Base-by-base conservation (phyloP, 2,329 filamentous ascomycete genomes). In the Alternaria viburni region DNA sequence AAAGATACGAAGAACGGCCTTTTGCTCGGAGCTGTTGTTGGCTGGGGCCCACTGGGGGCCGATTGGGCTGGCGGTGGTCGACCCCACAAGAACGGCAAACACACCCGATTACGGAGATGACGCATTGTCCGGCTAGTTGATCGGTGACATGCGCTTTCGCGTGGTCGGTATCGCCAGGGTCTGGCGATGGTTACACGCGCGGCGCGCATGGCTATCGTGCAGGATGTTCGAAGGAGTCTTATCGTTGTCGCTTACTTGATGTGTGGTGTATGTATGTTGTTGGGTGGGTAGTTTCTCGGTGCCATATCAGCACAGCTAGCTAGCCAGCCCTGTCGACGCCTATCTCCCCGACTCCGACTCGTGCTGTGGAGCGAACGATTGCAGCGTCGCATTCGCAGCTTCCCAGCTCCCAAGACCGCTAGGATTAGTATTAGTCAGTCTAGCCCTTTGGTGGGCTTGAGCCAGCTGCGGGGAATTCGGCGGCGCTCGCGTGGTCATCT, bases 311-410 rank as follows among this genome's bases (percentile, higher is more conserved):
- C 36, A 36, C 15, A 36, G 32, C 32, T 36, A 36, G 30, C 30
- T 36, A 36, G 32, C 32, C 32, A 41, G 36, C 36, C 36, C 36
- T 17, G n/a, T n/a, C n/a, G 32, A 52, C 49, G 49, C 30, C 49
- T 41, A 52, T 52, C 30, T 32, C 43, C 19, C 36, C 36, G n/a
- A 41, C 49, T 52, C 49, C 49, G 47, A 32, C 47, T 52, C 30
- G 13, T 57, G 51, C n/a, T 43, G 58, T 61, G 58, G 58, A 57
- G 52, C 45, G 45, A 57, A 57, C 58, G 52, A 57, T 61, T 57
- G 45, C 58, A 61, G 51, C 58, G 52, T 61, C 52, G 30, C 58
- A 61, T 44, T 30, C 54, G 23, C 55, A 32, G 32, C 32, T 21
- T 36, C 57, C 25, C 32, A 54, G 49, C 45, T 41, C 44, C 21